Evolutionary conservation across 768 basidiomycete genomes (phyloP).

Genomic region (Mrakia blollopis): DNA sequence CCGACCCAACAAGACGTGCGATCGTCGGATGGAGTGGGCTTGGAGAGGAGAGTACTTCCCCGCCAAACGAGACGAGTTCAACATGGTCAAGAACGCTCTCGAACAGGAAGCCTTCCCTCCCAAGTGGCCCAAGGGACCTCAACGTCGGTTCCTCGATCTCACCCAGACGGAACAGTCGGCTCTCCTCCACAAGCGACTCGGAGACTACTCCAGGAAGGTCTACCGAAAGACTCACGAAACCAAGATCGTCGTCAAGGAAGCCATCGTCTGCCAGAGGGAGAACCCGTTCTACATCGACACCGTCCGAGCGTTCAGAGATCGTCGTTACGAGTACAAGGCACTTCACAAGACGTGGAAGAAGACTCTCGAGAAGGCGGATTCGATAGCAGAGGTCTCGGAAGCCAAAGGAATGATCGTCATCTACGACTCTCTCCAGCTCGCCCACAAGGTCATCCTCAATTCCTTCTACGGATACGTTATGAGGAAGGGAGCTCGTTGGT

Average conservation of each 20-base stretch:
- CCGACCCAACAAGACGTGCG: slow-evolving; percentile 89
- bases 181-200: slow-evolving; percentile 88
- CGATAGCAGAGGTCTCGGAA: slow-evolving; percentile 83
- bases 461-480: slow-evolving; percentile 99
- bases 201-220: slow-evolving; percentile 97
- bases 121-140: slow-evolving; percentile 64
- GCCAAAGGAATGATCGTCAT: slow-evolving; percentile 98
- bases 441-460: slow-evolving; percentile 99
- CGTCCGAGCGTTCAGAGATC: slow-evolving; percentile 91
- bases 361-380: slow-evolving; percentile 78
- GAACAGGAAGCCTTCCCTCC: slow-evolving; percentile 91
- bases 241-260: slow-evolving; percentile 83
- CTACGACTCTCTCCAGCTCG: slow-evolving; percentile 95
- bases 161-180: slow-evolving; percentile 80
- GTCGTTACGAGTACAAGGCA: slow-evolving; percentile 98
- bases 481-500: slow-evolving; percentile 98
- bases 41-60: slow-evolving; percentile 99
- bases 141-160: slow-evolving; percentile 77
- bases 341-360: slow-evolving; percentile 99
- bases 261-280: slow-evolving; percentile 94
- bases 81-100: slow-evolving; percentile 96
- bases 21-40: slow-evolving; percentile 90
- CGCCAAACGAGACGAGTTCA: slow-evolving; percentile 91
- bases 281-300: slow-evolving; percentile 99
- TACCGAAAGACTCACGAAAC: slow-evolving; percentile 99